Evolutionary conservation across 106 monocot genomes (phyloP).

Genomic region (Acorus calamus): DNA sequence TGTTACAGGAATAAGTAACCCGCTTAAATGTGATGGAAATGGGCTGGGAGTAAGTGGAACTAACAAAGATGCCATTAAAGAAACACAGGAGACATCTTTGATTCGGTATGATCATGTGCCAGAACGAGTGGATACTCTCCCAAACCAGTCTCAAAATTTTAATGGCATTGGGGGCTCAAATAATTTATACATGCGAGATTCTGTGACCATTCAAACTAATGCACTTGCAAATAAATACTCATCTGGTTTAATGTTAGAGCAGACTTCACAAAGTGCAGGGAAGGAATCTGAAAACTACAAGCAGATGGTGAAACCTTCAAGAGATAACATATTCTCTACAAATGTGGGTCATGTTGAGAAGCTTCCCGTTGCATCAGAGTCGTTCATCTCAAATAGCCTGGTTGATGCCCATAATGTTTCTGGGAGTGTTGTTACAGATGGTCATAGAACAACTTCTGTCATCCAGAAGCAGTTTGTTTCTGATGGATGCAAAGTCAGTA

Average conservation of each 20-base stretch:
- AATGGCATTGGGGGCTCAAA: constrained; percentile 5
- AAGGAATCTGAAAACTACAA: constrained; percentile 28
- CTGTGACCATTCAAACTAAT: constrained; percentile 15
- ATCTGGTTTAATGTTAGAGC: constrained; percentile 17
- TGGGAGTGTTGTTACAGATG: constrained; percentile 24
- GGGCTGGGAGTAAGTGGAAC: constrained; percentile 6
- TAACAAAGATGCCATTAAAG: constrained; percentile 22
- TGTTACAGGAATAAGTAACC: constrained; percentile 13
- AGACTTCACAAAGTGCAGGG: constrained; percentile 7
- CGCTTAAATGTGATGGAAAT: constrained; percentile 10
- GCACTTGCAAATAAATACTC: constrained; percentile 8
- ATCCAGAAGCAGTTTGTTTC: constrained; percentile 21
- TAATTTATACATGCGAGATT: constrained; percentile 14
- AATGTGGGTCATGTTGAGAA: constrained; percentile 21
- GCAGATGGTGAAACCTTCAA: constrained; percentile 14
- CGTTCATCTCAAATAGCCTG: constrained; percentile 6
- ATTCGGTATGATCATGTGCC: constrained; percentile 12
- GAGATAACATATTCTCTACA: constrained; percentile 17
- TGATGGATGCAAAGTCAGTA: constrained; percentile 31
- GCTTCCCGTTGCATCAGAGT: constrained; percentile 16
- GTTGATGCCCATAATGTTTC: constrained; percentile 14
- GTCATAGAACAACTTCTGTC: constrained; percentile 29
- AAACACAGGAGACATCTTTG: constrained; percentile 11
- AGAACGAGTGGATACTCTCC: constrained; percentile 10
- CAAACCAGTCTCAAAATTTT: constrained; percentile 11